Conservation (phyloP, 2,329 filamentous ascomycete species). For the Beauveria brongniartii region DNA sequence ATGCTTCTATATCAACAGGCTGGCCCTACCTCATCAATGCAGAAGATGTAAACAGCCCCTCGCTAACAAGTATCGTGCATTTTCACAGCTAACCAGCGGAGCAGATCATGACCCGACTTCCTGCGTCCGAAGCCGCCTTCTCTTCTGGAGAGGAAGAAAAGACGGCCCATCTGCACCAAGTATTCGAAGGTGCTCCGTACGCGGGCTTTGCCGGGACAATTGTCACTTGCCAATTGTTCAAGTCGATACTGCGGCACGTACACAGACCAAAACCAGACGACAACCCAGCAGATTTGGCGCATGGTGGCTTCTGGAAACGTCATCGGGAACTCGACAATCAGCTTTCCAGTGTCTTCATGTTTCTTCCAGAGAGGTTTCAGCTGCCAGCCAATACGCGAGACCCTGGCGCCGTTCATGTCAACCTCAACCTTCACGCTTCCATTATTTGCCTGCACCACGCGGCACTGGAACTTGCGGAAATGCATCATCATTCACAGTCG, state of each 20-base stretch:
- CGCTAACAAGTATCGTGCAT: not conserved
- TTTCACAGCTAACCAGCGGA: conserved; percentile 11
- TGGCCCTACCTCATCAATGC: conserved; percentile 80
- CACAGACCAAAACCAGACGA: conserved; percentile 65
- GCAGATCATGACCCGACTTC: conserved; percentile 69
- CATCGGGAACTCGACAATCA: conserved; percentile 78
- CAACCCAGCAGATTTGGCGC: conserved; percentile 60
- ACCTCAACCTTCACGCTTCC: conserved; percentile 82
- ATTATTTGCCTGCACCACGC: conserved; percentile 85
- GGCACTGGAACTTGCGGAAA: conserved; percentile 74
- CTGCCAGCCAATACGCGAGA: conserved; percentile 62
- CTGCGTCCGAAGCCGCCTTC: conserved; percentile 70
- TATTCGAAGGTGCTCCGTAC: conserved; percentile 53
- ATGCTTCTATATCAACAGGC: conserved; percentile 80
- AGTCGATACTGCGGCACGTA: conserved; percentile 71
- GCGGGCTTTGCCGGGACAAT: conserved; percentile 66
- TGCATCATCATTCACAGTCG: conserved; percentile 54
- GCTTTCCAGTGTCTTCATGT: conserved; percentile 69
- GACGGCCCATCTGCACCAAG: conserved; percentile 55
- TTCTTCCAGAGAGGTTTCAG: conserved; percentile 65
- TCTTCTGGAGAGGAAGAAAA: conserved; percentile 54
- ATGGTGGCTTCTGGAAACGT: conserved; percentile 78
- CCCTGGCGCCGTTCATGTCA: conserved; percentile 69
- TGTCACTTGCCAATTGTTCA: conserved; percentile 71
- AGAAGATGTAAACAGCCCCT: conserved; percentile 43